Conservation (phyloP, 1,284 basidiomycete species). For the Marasmius fiardii region DNA sequence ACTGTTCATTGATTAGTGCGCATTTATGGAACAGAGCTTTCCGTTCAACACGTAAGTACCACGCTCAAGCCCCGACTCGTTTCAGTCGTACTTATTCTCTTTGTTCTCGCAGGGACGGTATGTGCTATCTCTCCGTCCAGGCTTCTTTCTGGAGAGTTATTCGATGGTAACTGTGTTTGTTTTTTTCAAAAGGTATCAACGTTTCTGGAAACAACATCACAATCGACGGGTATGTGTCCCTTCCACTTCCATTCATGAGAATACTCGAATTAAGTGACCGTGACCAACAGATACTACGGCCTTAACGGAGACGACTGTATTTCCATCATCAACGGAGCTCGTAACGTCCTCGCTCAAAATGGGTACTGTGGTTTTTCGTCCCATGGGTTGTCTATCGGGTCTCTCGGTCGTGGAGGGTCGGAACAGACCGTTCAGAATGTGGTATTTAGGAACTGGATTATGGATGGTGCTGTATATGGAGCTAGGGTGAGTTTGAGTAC, state of each 20-base stretch:
- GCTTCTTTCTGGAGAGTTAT: neutral
- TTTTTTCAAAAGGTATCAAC: constrained; percentile 35
- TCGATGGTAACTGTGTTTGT: neutral
- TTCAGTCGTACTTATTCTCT: neutral
- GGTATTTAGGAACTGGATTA: constrained; percentile 41
- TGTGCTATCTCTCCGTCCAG: neutral
- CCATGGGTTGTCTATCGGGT: constrained; percentile 45
- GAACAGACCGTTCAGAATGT: constrained; percentile 35
- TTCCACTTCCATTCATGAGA: neutral
- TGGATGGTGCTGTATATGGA: constrained; percentile 45
- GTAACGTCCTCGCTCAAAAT: constrained; percentile 41
- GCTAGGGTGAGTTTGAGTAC: constrained; percentile 30
- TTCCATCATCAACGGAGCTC: constrained; percentile 42
- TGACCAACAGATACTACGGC: constrained; percentile 24
- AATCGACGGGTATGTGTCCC: constrained; percentile 32
- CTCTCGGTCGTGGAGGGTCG: constrained; percentile 38
- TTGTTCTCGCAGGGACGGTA: constrained; percentile 23
- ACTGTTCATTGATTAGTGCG: too few relatives aligned
- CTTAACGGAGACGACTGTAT: constrained; percentile 49
- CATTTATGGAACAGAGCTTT: constrained; percentile 27
- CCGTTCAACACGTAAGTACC: constrained; percentile 42
- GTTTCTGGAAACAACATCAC: constrained; percentile 39
- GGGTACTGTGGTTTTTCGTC: constrained; percentile 44
- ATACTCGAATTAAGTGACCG: neutral
- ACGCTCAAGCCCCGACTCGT: neutral